These are phyloP conservation scores for Medicago ruthenica DNA, from an alignment of 306 rosid genomes.

Conservation along the genomic window DNA sequence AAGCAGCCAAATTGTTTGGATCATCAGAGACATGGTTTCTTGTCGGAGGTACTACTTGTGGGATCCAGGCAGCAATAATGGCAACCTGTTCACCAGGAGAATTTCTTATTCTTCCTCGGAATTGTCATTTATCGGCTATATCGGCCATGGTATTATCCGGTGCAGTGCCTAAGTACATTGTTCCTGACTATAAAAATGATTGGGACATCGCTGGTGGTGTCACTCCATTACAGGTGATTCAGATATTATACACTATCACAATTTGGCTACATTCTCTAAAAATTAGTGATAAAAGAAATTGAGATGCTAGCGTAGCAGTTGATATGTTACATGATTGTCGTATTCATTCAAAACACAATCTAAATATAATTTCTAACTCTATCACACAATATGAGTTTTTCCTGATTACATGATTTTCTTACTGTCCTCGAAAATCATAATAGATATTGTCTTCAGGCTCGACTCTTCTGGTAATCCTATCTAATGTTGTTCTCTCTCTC, in stretches of 20 bases:
- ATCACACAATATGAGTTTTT: not conserved
- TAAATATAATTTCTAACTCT: not conserved
- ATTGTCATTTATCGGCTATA: slow-evolving; percentile 78
- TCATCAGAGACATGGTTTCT: slow-evolving; percentile 89
- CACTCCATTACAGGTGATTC: slow-evolving; percentile 67
- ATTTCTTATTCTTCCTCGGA: slow-evolving; percentile 74
- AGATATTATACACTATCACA: slow-evolving; percentile 14
- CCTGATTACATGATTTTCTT: not conserved
- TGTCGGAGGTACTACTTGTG: slow-evolving; percentile 93
- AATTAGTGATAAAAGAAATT: not conserved
- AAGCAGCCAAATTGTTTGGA: slow-evolving; percentile 84
- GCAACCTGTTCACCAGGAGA: slow-evolving; percentile 82
- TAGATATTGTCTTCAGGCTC: not conserved
- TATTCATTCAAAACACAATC: not conserved
- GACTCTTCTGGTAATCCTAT: slow-evolving; percentile 4
- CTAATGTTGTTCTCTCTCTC: slow-evolving; percentile 3
- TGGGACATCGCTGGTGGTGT: slow-evolving; percentile 84
- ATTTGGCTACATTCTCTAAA: not conserved
- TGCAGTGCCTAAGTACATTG: slow-evolving; percentile 76
- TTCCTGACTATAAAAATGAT: slow-evolving; percentile 66
- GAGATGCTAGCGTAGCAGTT: slow-evolving; percentile 4
- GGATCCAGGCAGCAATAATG: slow-evolving; percentile 89
- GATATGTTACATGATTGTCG: slow-evolving; percentile 12
- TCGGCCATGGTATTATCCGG: slow-evolving; percentile 86
- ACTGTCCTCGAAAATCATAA: not conserved